Evolutionary conservation across 192 early-diverging fungal genomes (phyloP), one percentile per base, ranked within the genome.

Genomic region (Umbelopsis sp.): DNA sequence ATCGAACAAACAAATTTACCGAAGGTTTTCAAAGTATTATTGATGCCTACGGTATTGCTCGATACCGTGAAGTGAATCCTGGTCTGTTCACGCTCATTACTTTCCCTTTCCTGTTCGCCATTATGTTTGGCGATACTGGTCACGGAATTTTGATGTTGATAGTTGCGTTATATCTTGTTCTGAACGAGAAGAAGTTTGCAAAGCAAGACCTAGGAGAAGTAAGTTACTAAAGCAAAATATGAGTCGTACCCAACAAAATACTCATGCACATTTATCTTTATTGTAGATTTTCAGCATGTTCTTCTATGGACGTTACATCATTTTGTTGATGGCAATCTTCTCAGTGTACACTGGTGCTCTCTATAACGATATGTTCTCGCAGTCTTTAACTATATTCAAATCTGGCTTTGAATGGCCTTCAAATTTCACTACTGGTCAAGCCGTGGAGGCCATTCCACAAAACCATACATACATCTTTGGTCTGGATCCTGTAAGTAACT

Each of bases 61-160:
- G 87, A 73, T 97, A 97, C 76, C 88, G 92, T 69, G 98, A 99
- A 83, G 96, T 98, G 70, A 99, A 99, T 78, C 98, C 98, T 18
- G 98, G 95, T 49, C 86, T 99, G 37, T 99, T 97, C 68, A 98
- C 98, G 0, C 77, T 92, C 13, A 97, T 98, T 48, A 95, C 95
- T 0, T 99, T 99, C 85, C 98, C 98, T n/a, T 99, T 99, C 78
- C 80, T 99, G 66, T 99, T 99, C 82, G 97, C 98, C 51, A 88
- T 99, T 68, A 99, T 99, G 98, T 99, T 99, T 87, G 98, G 98
- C 68, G 98, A 99, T 81, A 87, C 97, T 44, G 98, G 98, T 53
- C 98, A 99, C 74, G 98, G 96, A 27, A 76, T 95, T 44, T 70
- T 99, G 49, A 87, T 99, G 82, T 82, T 94, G 4, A 69, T 92